Base-by-base conservation (phyloP, 208 protist genomes). In the Leishmania guyanensis region DNA sequence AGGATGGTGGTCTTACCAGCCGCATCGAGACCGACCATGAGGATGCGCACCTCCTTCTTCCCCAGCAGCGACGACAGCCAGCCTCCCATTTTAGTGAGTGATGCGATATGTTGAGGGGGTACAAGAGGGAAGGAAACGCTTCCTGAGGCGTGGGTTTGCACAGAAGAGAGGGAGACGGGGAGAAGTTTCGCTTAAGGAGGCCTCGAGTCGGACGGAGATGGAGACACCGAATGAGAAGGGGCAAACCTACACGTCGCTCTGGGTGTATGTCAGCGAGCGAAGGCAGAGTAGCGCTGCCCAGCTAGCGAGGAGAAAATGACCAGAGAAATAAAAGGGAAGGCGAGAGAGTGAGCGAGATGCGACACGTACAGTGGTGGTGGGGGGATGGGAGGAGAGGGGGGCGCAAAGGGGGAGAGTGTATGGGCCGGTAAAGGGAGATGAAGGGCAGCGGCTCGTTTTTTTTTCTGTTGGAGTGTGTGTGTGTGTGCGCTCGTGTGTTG, bases 1-100 rank as follows among this genome's bases (percentile, higher is more conserved):
- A 99, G 91, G 72, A 99, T 98, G 39, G 97, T 99, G 29, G 99
- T 99, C 90, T 99, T 99, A 78, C 99, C 99, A 29, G 98, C 98
- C 70, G 94, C 98, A 92, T 99, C 99, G 33, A 99, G 93, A 29
- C 99, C 99, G 26, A 99, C 92, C 96, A 99, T 99, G n/a, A 99
- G 89, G 79, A 99, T 99, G 62, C 97, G 94, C 72, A 98, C 94
- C 83, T 99, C 97, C 89, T 99, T 97, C 87, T 99, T 99, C 6
- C 97, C 97, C 81, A 98, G 91, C 54, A 99, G 86, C 39, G 91
- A 96, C 26, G 92, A 91, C 54, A 92, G 83, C 89, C 89, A 92
- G 72, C 84, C 80, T 60, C 89, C 89, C 89, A 92, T 92, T 60
- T 64, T 54, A 53, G 14, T 26, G 22, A 71, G 51, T 6, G 46